Evolutionary conservation across 495 filamentous ascomycete genomes (phyloP), one percentile per base, ranked within the genome.

Genomic region (Parachaetomium inaequale): DNA sequence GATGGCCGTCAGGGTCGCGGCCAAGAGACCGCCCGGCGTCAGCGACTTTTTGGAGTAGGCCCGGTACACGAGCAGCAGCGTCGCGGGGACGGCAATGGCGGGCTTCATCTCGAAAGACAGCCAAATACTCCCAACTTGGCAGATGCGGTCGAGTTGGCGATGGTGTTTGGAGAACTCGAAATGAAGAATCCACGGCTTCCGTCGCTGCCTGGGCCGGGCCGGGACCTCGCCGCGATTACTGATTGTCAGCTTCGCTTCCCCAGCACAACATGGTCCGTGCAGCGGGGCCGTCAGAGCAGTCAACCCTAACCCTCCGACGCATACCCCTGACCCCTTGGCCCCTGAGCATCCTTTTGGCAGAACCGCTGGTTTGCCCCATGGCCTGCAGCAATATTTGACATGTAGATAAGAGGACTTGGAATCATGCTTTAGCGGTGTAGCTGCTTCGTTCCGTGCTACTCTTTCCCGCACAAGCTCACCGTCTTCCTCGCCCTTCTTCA

Each of bases 1-100:
- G 57, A 81, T 71, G 10, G 91, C 93, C 8, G 95, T 95, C 32
- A 87, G 62, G 25, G 74, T 75, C 14, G 92, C 92, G 23, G 83
- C 80, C 11, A 87, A 68, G 62, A 93, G 81, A 46, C 91, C 91
- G 34, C 80, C 75, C 0, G 88, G 86, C 14, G 91, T 94, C 47
- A 96, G 80, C 8, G 90, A 92, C 26, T 90, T 87, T 64, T 85
- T 85, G 21, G 84, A 82, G 70, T 82, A 84, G 25, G 90, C 90
- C 43, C 89, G 84, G 67, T 86, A 88, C 25, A 88, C 78, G 51
- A 96, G 80, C 38, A 77, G 81, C 55, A 77, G 55, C 8, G 81
- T 89, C 14, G 85, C 85, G 12, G 89, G 83, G 19, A 87, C 74
- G 47, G 89, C 88, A 70, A 91, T 82, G 58, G 84, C 76, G 59